These are phyloP conservation scores for Iris pallida DNA, from an alignment of 116 monocot genomes.

Conservation along the genomic window DNA sequence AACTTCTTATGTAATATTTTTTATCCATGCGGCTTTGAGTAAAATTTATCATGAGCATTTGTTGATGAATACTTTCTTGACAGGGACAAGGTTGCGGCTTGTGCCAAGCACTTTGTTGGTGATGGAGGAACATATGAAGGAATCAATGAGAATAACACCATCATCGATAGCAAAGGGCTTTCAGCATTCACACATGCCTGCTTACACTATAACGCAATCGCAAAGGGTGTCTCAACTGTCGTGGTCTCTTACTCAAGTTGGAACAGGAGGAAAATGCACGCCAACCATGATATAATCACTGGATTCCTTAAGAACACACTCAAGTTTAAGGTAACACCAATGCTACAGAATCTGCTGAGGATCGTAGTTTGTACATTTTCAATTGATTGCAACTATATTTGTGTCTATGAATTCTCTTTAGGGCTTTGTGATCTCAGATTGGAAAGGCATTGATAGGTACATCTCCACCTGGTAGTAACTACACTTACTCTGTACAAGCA, in stretches of 20 bases:
- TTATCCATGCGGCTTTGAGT: too few relatives aligned
- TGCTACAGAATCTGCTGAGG: background rate
- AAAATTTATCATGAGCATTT: too few relatives aligned
- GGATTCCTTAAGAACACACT: conserved; percentile 47
- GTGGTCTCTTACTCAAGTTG: conserved; percentile 64
- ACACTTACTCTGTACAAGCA: conserved; percentile 36
- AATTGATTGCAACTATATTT: background rate
- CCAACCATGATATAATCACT: conserved; percentile 38
- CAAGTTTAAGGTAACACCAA: conserved; percentile 28
- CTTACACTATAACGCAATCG: conserved; percentile 34
- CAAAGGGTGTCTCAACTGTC: conserved; percentile 48
- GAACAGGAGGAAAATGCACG: conserved; percentile 68
- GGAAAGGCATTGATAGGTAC: conserved; percentile 44
- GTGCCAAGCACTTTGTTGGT: conserved; percentile 59
- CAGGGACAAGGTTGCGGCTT: conserved; percentile 50
- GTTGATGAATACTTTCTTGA: background rate
- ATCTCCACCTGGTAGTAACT: conserved; percentile 33
- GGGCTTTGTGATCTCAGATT: conserved; percentile 53
- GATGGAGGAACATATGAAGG: conserved; percentile 63
- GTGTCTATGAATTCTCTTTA: conserved; percentile 7
- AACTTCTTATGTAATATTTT: too few relatives aligned
- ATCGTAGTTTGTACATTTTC: too few relatives aligned
- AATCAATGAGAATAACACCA: conserved; percentile 64
- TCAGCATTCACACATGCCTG: conserved; percentile 47
- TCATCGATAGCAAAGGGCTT: conserved; percentile 28